These are phyloP conservation scores for Pascua guehoae DNA, from an alignment of 1,284 basidiomycete species.

Conservation along the genomic window DNA sequence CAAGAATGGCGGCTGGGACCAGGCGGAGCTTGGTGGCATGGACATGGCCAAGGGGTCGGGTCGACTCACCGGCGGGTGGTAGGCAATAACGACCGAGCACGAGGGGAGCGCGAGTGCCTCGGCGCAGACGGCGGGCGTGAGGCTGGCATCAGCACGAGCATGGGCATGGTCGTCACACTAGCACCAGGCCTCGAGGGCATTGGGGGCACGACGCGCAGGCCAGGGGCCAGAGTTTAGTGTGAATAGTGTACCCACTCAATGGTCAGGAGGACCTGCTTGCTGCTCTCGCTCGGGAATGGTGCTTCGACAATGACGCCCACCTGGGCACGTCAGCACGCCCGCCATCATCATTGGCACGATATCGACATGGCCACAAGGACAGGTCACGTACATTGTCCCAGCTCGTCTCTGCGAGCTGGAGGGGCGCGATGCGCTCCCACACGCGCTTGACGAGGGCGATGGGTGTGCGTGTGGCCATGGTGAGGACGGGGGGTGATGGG, in stretches of 20 bases:
- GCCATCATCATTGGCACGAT: too few relatives aligned
- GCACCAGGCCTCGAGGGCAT: too few relatives aligned
- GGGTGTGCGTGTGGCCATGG: conserved; percentile 22
- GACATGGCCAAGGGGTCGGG: too few relatives aligned
- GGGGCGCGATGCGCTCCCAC: conserved; percentile 69
- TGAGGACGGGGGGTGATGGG: neutral
- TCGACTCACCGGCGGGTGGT: conserved; percentile 65
- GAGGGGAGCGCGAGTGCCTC: conserved; percentile 65
- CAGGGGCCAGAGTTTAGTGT: too few relatives aligned
- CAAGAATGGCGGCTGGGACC: too few relatives aligned
- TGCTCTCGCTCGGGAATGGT: conserved; percentile 58
- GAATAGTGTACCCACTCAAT: conserved; percentile 67
- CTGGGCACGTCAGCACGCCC: neutral
- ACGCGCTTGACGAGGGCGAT: conserved; percentile 41
- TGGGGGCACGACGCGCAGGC: too few relatives aligned
- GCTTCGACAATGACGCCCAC: conserved; percentile 58
- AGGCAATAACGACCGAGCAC: conserved; percentile 69
- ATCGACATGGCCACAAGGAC: too few relatives aligned
- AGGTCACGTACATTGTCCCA: conserved; percentile 78
- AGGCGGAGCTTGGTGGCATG: too few relatives aligned
- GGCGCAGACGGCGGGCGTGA: conserved; percentile 70
- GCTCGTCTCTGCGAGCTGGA: conserved; percentile 69
- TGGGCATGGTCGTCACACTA: neutral
- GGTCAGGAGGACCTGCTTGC: conserved; percentile 70
- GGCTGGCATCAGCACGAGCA: conserved; percentile 53